Base-by-base conservation (phyloP, 1,139 yeast genomes). In the Yamadazyma sp. region DNA sequence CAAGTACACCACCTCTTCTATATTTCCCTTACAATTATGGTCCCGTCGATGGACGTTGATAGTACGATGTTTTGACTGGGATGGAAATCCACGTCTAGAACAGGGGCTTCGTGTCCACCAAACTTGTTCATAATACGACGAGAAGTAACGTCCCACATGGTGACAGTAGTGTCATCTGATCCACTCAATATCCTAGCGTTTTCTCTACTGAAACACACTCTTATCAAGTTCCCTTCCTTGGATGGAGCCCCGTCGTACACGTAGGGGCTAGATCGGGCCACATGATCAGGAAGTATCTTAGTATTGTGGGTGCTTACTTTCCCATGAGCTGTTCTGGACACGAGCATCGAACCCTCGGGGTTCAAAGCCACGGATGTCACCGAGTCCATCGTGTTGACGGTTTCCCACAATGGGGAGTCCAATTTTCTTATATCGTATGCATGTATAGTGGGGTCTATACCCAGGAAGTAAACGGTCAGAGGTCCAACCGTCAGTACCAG, bases 361-460 rank as follows among this genome's bases (percentile, higher is more conserved):
- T 74, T 68, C 2, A 81, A 61, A 8, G 81, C 62, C 1, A 76
- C 50, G 16, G 83, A 61, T 0, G 89, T 79, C 11, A 83, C 73
- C 1, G 82, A 62, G 38, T 66, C 73, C 9, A 60, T 57, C 36
- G 80, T 85, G 22, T 69, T 66, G 9, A 55, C 61, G 34, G 73
- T 66, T 15, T 53, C 55, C 77, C 84, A 82, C n/a, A 72, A 36
- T 0, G 77, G 69, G 10, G 51, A 43, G 5, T 61, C 59, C 20
- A 63, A 49, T 24, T 61, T 59, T 47, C 82, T 59, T 24, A 75
- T 41, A 50, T 85, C 92, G 61, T 72, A 81, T 1, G 81, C 83
- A 36, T 63, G 57, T 0, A 87, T 69, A 0, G 68, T 60, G 1
- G 88, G 83, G 44, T 86, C 92, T 3, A 87, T 75, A 0, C 95